A percentile compares a stretch with the other conserved stretches of the same genome.
phyloP scores from a whole-genome alignment of 2,329 filamentous ascomycete genomes.

The Tolypocladium ophioglossoides region DNA sequence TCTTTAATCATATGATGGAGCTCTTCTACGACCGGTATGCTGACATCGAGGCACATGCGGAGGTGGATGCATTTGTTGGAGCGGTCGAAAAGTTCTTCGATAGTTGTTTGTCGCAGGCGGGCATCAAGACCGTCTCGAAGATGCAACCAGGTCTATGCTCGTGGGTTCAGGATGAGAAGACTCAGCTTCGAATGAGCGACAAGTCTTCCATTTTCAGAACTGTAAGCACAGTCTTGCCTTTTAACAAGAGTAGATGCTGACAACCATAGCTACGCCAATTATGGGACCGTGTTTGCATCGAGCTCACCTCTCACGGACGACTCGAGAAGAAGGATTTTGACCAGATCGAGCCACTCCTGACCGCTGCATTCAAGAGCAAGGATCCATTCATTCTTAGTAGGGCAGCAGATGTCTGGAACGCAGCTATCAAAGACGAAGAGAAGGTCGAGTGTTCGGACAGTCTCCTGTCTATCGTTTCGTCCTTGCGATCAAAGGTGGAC shows the following conservation, averaged over 20 bases:
- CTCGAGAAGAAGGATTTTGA: conserved; percentile 35
- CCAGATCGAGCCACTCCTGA: conserved; percentile 43
- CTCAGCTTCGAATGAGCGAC: conserved; percentile 29
- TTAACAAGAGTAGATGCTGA: conserved; percentile 13
- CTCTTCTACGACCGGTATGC: conserved; percentile 40
- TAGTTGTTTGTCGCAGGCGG: conserved; percentile 36
- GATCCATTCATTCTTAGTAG: conserved; percentile 42
- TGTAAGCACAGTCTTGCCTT: conserved; percentile 25
- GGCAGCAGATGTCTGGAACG: conserved; percentile 54
- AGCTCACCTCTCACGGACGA: conserved; percentile 23
- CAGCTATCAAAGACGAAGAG: conserved; percentile 50
- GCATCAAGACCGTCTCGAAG: conserved; percentile 44
- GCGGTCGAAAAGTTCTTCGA: conserved; percentile 42
- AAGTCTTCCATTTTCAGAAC: conserved; percentile 28
- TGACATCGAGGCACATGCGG: conserved; percentile 23
- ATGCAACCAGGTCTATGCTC: conserved; percentile 50
- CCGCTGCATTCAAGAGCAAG: conserved; percentile 46
- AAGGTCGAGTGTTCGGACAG: conserved; percentile 52
- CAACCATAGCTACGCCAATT: conserved; percentile 31
- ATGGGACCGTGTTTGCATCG: conserved; percentile 38
- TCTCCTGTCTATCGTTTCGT: conserved; percentile 52
- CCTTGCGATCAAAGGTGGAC: conserved; percentile 43
- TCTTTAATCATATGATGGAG: conserved; percentile 42
- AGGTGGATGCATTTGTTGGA: conserved; percentile 36
- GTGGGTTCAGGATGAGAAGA: conserved; percentile 53